These are phyloP conservation scores for Tremella yokohamensis DNA, from an alignment of 768 basidiomycete species.

Conservation along the genomic window DNA sequence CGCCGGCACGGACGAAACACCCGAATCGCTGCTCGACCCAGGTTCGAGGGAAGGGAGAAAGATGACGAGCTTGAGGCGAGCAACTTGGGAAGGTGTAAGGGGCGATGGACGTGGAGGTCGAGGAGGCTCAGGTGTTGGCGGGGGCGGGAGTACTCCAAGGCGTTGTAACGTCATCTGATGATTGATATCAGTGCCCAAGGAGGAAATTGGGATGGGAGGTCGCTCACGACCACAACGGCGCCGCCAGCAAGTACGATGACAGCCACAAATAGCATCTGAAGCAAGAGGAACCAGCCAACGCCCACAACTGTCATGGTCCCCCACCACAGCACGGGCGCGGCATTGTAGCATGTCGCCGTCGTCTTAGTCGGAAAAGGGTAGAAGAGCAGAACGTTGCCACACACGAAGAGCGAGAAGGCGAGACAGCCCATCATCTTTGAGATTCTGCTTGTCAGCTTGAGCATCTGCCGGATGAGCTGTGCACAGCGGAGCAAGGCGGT, in stretches of 20 bases:
- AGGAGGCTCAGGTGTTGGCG: slow-evolving; percentile 18
- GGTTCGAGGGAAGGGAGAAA: slow-evolving; percentile 17
- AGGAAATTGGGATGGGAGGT: neutral
- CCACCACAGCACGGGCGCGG: slow-evolving; percentile 43
- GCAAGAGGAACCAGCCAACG: slow-evolving; percentile 43
- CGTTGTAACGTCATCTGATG: slow-evolving; percentile 23
- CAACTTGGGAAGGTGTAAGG: slow-evolving; percentile 22
- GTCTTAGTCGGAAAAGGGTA: slow-evolving; percentile 19
- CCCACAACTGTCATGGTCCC: slow-evolving; percentile 39
- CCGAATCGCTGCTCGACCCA: neutral
- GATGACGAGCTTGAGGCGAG: slow-evolving; percentile 21
- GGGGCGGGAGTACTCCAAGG: slow-evolving; percentile 22
- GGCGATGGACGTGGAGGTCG: slow-evolving; percentile 24
- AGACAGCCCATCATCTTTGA: slow-evolving; percentile 28
- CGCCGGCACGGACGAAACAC: neutral
- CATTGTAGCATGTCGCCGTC: slow-evolving; percentile 26
- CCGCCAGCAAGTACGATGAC: slow-evolving; percentile 35
- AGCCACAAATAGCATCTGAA: slow-evolving; percentile 33
- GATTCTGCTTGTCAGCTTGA: slow-evolving; percentile 15
- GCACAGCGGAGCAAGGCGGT: neutral
- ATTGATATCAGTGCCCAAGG: neutral
- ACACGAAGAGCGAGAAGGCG: slow-evolving; percentile 30
- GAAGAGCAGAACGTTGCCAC: slow-evolving; percentile 39
- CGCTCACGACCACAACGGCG: slow-evolving; percentile 22
- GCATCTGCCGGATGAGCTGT: neutral